Percentiles rank a stretch among this genome's conserved stretches.
These are phyloP conservation scores for Raphanus hybrid DNA, from an alignment of 441 rosid genomes.

Conservation along the genomic window DNA sequence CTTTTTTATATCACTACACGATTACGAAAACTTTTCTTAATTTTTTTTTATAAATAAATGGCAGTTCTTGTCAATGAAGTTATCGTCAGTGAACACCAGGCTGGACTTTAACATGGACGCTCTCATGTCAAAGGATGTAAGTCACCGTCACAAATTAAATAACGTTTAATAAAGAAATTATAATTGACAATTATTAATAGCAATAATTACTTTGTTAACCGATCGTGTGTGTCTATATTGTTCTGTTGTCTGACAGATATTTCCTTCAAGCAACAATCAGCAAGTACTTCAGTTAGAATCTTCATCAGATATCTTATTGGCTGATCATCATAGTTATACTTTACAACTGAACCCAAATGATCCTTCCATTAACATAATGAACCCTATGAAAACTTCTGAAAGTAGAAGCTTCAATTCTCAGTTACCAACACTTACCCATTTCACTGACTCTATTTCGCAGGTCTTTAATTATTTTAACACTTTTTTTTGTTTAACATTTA, in stretches of 20 bases:
- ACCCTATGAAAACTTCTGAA: slow-evolving; percentile 42
- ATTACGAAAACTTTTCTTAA: slow-evolving; percentile 24
- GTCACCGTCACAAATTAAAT: slow-evolving; percentile 38
- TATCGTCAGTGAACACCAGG: slow-evolving; percentile 70
- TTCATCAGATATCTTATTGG: slow-evolving; percentile 49
- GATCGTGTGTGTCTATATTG: slow-evolving; percentile 17
- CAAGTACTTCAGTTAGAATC: slow-evolving; percentile 52
- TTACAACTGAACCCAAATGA: slow-evolving; percentile 38
- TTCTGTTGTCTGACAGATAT: slow-evolving; percentile 44
- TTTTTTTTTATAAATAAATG: slow-evolving; percentile 13
- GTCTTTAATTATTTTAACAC: slow-evolving; percentile 38
- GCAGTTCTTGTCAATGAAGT: slow-evolving; percentile 80
- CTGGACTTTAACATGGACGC: slow-evolving; percentile 55
- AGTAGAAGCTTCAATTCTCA: slow-evolving; percentile 53
- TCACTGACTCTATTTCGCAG: slow-evolving; percentile 49
- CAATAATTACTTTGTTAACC: slow-evolving; percentile 23
- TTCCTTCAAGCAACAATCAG: slow-evolving; percentile 49
- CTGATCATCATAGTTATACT: slow-evolving; percentile 45
- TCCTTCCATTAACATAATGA: slow-evolving; percentile 42
- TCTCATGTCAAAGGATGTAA: slow-evolving; percentile 60
- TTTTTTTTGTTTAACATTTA: not conserved
- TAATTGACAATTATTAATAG: slow-evolving; percentile 22
- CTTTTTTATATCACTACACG: slow-evolving; percentile 22
- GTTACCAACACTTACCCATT: slow-evolving; percentile 51
- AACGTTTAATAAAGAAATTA: not conserved